Base-by-base conservation (phyloP, 768 basidiomycete species). In the Hemileccinum rubropunctum region DNA sequence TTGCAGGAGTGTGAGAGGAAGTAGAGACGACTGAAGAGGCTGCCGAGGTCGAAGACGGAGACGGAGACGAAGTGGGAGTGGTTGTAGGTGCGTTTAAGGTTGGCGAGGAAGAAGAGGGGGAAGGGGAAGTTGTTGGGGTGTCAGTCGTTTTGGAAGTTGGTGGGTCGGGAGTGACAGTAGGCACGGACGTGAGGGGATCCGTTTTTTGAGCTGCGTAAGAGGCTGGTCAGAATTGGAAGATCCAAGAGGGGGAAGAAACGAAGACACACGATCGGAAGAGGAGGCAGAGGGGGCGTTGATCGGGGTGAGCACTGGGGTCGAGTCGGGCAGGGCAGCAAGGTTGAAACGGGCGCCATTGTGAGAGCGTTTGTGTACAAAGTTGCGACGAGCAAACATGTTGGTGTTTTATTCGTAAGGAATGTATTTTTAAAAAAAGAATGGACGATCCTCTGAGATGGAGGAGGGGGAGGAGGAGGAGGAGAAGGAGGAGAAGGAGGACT, bases 401-500 rank as follows among this genome's bases (percentile, higher is more conserved):
- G 35, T 53, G 58, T 50, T n/a, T n/a, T n/a, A n/a, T n/a, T n/a
- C n/a, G 55, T 61, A 62, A 70, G 47, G 66, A 49, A 47, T 10
- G 3, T 13, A 20, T n/a, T n/a, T n/a, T n/a, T 4, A 30, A 0
- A 48, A 23, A 64, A 68, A 17, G 64, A 66, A 49, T 34, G 66
- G 27, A 53, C 3, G 17, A 9, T 26, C 45, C 57, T 36, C 42
- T 33, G 23, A 6, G 23, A 23, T 9, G 30, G 15, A 42, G 26
- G 26, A 23, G 35, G 28, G 7, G 14, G n/a, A 34, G 37, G 40
- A 26, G 18, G 44, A 35, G 30, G 34, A 42, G 35, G 44, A 46
- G 17, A 9, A 9, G 4, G 2, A 8, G 28, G 28, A 12, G 28
- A n/a, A n/a, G n/a, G n/a, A n/a, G n/a, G n/a, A n/a, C n/a, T n/a